These are phyloP conservation scores for Podosphaera xanthii DNA, from an alignment of 2,329 filamentous ascomycete species.

Conservation along the genomic window DNA sequence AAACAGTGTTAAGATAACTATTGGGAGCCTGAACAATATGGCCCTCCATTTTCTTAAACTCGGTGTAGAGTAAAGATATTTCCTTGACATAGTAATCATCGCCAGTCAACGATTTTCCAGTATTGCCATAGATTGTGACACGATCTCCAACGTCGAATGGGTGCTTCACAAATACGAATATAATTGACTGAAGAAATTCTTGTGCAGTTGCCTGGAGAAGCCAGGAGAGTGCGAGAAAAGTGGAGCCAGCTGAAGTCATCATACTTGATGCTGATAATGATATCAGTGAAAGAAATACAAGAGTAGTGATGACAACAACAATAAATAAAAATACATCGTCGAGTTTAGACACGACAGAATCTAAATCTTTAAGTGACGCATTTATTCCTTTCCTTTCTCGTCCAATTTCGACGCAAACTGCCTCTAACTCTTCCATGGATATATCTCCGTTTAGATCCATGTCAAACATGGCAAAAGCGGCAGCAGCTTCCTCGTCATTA, in stretches of 20 bases:
- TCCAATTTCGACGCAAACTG: conserved; percentile 82
- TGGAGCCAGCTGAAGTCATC: conserved; percentile 70
- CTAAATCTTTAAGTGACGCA: conserved; percentile 80
- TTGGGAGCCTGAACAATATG: conserved; percentile 92
- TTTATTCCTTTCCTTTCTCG: conserved; percentile 89
- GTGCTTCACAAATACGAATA: conserved; percentile 94
- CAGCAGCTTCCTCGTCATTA: conserved; percentile 65
- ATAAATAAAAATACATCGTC: conserved; percentile 78
- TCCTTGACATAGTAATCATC: conserved; percentile 96
- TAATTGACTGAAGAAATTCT: conserved; percentile 79
- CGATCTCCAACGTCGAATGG: conserved; percentile 92
- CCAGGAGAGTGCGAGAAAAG: conserved; percentile 79
- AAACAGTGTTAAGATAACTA: conserved; percentile 74
- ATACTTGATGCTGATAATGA: conserved; percentile 79
- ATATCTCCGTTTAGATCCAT: conserved; percentile 94
- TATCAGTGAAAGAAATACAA: conserved; percentile 76
- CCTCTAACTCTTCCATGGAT: conserved; percentile 81
- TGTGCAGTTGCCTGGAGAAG: conserved; percentile 80
- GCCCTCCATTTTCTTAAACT: conserved; percentile 97
- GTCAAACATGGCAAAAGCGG: conserved; percentile 80
- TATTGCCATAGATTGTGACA: conserved; percentile 77
- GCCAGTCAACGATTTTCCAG: conserved; percentile 51
- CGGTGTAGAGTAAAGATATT: conserved; percentile 78
- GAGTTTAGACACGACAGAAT: conserved; percentile 77
- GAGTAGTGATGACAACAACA: conserved; percentile 53